These are phyloP conservation scores for Cladosporium velox DNA, from an alignment of 2,329 filamentous ascomycete genomes.

Conservation along the genomic window DNA sequence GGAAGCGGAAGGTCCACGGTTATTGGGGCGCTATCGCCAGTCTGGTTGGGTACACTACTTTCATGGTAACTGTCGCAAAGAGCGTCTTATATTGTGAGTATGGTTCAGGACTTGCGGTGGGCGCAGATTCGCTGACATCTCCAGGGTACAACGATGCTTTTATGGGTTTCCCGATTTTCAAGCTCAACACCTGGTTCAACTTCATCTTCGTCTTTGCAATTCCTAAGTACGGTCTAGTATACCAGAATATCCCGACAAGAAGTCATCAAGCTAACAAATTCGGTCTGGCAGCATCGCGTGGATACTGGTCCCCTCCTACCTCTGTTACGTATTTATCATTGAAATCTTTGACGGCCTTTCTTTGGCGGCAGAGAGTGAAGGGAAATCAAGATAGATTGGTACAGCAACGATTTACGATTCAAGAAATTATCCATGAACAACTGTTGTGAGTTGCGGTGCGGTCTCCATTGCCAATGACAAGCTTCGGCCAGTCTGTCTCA, in stretches of 20 bases:
- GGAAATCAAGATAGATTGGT: conserved; percentile 26
- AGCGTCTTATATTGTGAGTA: conserved; percentile 63
- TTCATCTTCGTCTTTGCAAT: conserved; percentile 64
- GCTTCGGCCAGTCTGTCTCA: neutral
- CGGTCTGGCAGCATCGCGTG: conserved; percentile 56
- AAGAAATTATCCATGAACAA: neutral
- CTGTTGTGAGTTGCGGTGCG: neutral
- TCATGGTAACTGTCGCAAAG: conserved; percentile 67
- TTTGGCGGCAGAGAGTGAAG: conserved; percentile 40
- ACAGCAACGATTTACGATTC: neutral
- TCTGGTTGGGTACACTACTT: conserved; percentile 60
- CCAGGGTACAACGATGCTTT: conserved; percentile 58
- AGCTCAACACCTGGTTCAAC: conserved; percentile 13
- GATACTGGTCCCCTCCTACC: conserved; percentile 65
- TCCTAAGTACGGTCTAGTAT: conserved; percentile 57
- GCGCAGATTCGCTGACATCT: neutral
- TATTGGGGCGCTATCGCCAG: conserved; percentile 56
- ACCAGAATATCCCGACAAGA: conserved; percentile 31
- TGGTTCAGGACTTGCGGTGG: neutral
- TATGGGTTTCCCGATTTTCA: conserved; percentile 30
- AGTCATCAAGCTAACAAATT: neutral
- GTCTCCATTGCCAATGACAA: neutral
- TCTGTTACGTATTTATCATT: conserved; percentile 59
- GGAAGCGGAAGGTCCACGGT: conserved; percentile 55
- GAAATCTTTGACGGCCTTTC: conserved; percentile 65